Conservation (phyloP, 2,329 filamentous ascomycete species). For the Colletotrichum sidae region DNA sequence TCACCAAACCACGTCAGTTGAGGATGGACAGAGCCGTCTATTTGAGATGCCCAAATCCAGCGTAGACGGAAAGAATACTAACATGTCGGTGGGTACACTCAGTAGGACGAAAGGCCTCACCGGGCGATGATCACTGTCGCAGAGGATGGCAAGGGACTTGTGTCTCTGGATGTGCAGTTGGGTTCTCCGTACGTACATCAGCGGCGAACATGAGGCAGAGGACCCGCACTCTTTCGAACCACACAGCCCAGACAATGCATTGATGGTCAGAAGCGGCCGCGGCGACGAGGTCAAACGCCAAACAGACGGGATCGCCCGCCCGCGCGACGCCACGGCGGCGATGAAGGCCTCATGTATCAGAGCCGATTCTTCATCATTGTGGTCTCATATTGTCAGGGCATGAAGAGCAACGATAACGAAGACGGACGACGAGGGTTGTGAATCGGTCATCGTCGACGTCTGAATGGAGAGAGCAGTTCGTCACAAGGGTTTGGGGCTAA, state of each 20-base stretch:
- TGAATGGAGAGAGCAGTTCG: conserved; percentile 23
- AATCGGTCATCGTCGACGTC: conserved; percentile 1
- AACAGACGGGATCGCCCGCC: conserved; percentile 20
- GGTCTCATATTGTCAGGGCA: conserved; percentile 6
- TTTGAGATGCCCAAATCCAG: conserved; percentile 34
- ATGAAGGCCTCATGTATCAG: too few relatives aligned
- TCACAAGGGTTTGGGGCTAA: conserved; percentile 23
- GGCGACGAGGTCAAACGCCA: conserved; percentile 3
- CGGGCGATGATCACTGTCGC: conserved; percentile 6
- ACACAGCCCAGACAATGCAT: conserved; percentile 1
- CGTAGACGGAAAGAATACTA: conserved; percentile 13
- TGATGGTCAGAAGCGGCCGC: conserved; percentile 3
- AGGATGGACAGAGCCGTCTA: conserved; percentile 19
- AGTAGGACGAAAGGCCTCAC: conserved; percentile 15
- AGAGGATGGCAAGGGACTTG: neutral
- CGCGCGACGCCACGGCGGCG: conserved; percentile 2
- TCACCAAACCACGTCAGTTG: conserved; percentile 18
- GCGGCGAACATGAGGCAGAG: neutral
- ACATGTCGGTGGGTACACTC: conserved; percentile 5
- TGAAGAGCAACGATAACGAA: neutral
- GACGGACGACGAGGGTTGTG: neutral
- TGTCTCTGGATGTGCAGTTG: conserved; percentile 20
- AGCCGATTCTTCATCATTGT: conserved; percentile 11
- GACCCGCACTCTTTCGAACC: neutral
- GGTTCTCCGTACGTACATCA: neutral